Evolutionary conservation across 495 filamentous ascomycete species (phyloP).

Genomic region (Halenospora varia): DNA sequence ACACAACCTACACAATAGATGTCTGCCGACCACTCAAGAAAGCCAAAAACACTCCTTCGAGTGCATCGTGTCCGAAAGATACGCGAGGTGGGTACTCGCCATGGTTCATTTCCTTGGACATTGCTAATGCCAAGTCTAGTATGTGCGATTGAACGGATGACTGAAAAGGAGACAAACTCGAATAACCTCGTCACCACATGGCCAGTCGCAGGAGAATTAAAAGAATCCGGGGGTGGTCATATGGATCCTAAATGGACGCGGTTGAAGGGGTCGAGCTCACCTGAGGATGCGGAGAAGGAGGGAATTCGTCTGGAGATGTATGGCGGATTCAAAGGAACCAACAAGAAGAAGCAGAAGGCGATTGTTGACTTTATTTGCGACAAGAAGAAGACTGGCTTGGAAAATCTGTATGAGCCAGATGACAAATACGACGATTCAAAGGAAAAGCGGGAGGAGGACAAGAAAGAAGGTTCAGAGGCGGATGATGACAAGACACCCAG

Average conservation of each 20-base stretch:
- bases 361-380: constrained; percentile 86
- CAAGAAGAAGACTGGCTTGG: constrained; percentile 59
- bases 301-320: constrained; percentile 68
- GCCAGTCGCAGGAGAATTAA: constrained; percentile 70
- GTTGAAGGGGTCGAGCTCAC: constrained; percentile 52
- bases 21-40: constrained; percentile 65
- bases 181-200: constrained; percentile 37
- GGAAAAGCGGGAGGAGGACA: constrained; percentile 26
- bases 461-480: constrained; percentile 37
- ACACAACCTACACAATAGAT: constrained; percentile 87
- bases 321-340: constrained; percentile 56
- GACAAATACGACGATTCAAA: constrained; percentile 37
- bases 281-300: constrained; percentile 56
- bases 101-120: background rate
- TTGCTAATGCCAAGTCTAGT: constrained; percentile 41
- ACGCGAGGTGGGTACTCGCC: constrained; percentile 48
- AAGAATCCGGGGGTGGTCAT: constrained; percentile 42
- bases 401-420: constrained; percentile 52
- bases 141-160: constrained; percentile 68
- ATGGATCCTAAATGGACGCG: constrained; percentile 60
- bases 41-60: constrained; percentile 39
- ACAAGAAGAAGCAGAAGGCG: constrained; percentile 54
- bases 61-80: constrained; percentile 56
- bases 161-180: constrained; percentile 38
- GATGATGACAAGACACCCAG: constrained; percentile 49